Conservation (phyloP, 768 basidiomycete genomes). For the Rhizopogon salebrosus region DNA sequence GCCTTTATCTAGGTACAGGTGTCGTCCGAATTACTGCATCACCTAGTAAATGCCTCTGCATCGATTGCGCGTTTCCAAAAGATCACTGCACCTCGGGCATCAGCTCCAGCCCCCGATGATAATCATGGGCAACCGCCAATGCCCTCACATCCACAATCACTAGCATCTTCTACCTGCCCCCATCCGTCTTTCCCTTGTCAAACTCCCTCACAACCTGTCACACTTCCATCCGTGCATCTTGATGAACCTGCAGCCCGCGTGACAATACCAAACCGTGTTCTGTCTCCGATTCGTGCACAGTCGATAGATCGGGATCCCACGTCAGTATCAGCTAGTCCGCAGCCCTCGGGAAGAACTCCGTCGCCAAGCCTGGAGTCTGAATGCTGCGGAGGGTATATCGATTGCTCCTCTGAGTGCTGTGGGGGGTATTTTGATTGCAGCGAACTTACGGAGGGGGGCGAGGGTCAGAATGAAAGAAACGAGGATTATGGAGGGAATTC, state of each 20-base stretch:
- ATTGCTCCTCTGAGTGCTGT: constrained; percentile 44
- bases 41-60: constrained; percentile 40
- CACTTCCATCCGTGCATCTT: neutral
- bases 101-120: constrained; percentile 9
- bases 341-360: constrained; percentile 7
- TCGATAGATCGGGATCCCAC: neutral
- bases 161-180: constrained; percentile 14
- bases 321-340: neutral
- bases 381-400: constrained; percentile 48
- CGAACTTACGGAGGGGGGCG: constrained; percentile 28
- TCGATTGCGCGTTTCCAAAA: constrained; percentile 52
- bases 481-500: neutral
- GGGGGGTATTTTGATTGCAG: constrained; percentile 47
- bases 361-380: constrained; percentile 30
- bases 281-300: neutral
- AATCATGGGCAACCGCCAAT: neutral
- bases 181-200: constrained; percentile 26
- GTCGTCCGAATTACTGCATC: constrained; percentile 47
- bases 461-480: neutral
- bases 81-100: constrained; percentile 34
- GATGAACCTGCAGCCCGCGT: neutral
- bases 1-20: constrained; percentile 38
- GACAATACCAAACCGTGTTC: neutral
- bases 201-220: constrained; percentile 2
- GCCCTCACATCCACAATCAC: constrained; percentile 3